These are phyloP conservation scores for Stipa capillata DNA, from an alignment of 176 grass and related monocot genomes.

Conservation along the genomic window DNA sequence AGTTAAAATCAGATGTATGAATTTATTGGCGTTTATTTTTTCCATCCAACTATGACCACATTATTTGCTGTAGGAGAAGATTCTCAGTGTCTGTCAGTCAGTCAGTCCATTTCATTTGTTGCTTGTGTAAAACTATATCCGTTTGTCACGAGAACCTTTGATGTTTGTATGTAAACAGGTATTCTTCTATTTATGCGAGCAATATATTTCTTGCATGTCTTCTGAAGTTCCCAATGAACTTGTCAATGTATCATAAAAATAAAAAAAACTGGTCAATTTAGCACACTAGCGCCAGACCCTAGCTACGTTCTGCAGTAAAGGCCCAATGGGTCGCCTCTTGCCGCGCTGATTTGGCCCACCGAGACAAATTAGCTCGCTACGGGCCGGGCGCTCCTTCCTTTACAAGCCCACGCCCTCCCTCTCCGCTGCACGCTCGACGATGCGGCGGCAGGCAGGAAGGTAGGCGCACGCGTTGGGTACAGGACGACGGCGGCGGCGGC, in stretches of 20 bases:
- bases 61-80: conserved; percentile 28
- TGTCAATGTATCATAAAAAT: neutral
- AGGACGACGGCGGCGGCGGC: no score
- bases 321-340: no score
- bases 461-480: no score
- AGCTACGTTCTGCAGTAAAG: no score
- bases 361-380: no score
- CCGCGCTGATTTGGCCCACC: no score
- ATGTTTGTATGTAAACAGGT: conserved; percentile 47
- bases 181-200: conserved; percentile 39
- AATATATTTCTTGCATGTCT: conserved; percentile 13
- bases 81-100: neutral
- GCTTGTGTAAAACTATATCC: conserved; percentile 38
- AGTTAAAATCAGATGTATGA: conserved; percentile 3
- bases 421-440: no score
- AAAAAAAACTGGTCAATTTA: no score
- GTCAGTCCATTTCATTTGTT: conserved; percentile 43
- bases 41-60: neutral
- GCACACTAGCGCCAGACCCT: no score
- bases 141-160: conserved; percentile 2
- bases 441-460: no score
- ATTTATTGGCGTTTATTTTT: conserved; percentile 29
- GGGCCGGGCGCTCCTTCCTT: no score
- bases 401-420: no score
- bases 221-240: neutral